Percentiles rank a stretch among this genome's conserved stretches.
Conservation (phyloP, 306 rosid species). For the Cucumis hystrix region DNA sequence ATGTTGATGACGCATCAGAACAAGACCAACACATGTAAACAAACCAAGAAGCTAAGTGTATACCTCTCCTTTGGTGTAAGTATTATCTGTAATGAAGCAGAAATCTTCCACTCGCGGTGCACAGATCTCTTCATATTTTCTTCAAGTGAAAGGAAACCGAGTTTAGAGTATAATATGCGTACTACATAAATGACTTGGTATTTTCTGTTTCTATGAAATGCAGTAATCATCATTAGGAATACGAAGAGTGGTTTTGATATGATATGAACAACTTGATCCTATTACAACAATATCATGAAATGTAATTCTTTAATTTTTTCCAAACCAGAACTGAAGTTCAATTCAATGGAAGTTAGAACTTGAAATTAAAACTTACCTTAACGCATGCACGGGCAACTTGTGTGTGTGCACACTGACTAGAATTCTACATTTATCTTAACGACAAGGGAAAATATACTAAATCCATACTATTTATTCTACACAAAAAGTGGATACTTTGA, state of each 20-base stretch:
- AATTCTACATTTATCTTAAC: not conserved
- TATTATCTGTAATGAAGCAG: conserved; percentile 72
- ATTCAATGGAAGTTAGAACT: not conserved
- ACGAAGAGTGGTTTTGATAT: not conserved
- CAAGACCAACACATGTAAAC: not conserved
- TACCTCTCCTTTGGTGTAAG: conserved; percentile 75
- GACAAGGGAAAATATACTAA: not conserved
- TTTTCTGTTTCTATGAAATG: not conserved
- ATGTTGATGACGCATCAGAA: not conserved
- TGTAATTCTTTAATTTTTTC: not conserved
- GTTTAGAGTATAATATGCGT: conserved; percentile 11
- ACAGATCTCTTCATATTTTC: conserved; percentile 82
- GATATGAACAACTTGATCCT: not conserved
- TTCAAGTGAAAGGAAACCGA: conserved; percentile 21
- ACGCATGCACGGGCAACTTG: too few species aligned
- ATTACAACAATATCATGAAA: not conserved
- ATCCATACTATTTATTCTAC: not conserved
- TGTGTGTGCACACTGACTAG: too few species aligned
- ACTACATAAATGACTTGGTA: not conserved
- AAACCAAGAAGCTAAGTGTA: conserved; percentile 9
- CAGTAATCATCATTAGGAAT: not conserved
- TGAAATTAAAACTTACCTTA: not conserved
- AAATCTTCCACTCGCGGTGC: conserved; percentile 77
- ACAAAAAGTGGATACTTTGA: not conserved
- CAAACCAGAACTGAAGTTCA: not conserved